Conservation (phyloP, 2,329 filamentous ascomycete species). For the Xenoacremonium recifei region DNA sequence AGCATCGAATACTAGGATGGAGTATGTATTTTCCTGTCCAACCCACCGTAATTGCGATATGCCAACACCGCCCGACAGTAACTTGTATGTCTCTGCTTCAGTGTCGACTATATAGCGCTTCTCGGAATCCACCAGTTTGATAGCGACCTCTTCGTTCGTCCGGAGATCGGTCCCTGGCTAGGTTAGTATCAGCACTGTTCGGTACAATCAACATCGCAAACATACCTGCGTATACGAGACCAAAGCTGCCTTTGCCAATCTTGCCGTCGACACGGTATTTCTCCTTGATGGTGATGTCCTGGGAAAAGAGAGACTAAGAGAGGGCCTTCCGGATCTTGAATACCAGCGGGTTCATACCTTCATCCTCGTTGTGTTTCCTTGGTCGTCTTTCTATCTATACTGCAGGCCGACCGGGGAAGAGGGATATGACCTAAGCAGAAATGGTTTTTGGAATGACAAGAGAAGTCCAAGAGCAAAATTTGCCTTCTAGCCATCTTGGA, state of each 20-base stretch:
- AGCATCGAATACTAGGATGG: slow-evolving; percentile 22
- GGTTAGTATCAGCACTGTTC: not conserved
- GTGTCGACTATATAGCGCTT: slow-evolving; percentile 6
- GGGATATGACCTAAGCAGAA: too few species aligned
- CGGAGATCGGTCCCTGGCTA: slow-evolving; percentile 16
- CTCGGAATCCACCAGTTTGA: slow-evolving; percentile 20
- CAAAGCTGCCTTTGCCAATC: slow-evolving; percentile 18
- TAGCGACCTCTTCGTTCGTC: slow-evolving; percentile 33
- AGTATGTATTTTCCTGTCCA: slow-evolving; percentile 17
- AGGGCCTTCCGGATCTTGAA: not conserved
- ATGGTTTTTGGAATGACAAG: too few species aligned
- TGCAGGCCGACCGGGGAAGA: too few species aligned
- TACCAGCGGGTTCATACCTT: not conserved
- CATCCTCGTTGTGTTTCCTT: too few species aligned
- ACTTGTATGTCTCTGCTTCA: slow-evolving; percentile 15
- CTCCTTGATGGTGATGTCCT: slow-evolving; percentile 17
- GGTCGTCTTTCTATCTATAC: too few species aligned
- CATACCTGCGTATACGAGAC: slow-evolving; percentile 18
- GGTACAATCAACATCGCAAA: not conserved
- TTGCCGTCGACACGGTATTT: slow-evolving; percentile 18
- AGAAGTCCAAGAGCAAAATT: too few species aligned
- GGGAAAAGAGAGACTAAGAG: not conserved
- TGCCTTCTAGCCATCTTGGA: too few species aligned
- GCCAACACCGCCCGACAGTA: slow-evolving; percentile 14
- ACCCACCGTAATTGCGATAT: slow-evolving; percentile 21